These are phyloP conservation scores for Stachybotrys echinatus DNA, from an alignment of 2,329 filamentous ascomycete species.

Conservation along the genomic window DNA sequence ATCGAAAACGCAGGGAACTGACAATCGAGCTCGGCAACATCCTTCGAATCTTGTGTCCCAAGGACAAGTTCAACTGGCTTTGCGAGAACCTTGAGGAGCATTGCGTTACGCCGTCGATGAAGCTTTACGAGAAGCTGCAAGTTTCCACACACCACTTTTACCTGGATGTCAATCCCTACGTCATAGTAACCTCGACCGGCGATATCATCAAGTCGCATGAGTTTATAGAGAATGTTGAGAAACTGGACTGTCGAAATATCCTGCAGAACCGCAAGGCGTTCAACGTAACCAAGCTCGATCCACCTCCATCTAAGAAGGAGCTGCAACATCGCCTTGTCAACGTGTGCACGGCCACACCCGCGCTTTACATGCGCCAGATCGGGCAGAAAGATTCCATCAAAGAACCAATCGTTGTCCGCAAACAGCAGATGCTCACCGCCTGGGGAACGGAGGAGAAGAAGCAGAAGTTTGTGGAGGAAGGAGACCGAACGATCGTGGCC, in stretches of 20 bases:
- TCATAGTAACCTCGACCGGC: constrained; percentile 15
- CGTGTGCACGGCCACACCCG: constrained; percentile 28
- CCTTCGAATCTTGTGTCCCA: constrained; percentile 21
- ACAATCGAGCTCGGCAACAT: constrained; percentile 18
- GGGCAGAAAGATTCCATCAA: constrained; percentile 26
- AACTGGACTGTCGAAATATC: constrained; percentile 29
- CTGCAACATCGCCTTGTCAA: constrained; percentile 23
- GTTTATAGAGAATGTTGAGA: constrained; percentile 22
- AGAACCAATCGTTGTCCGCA: constrained; percentile 26
- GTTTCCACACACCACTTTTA: constrained; percentile 21
- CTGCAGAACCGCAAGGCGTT: constrained; percentile 30
- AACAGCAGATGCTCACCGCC: constrained; percentile 21
- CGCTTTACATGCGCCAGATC: constrained; percentile 29
- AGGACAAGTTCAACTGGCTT: constrained; percentile 15
- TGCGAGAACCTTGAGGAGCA: constrained; percentile 15
- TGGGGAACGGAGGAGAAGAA: constrained; percentile 29
- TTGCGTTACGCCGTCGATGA: constrained; percentile 29
- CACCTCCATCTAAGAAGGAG: constrained; percentile 21
- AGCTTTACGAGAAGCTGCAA: constrained; percentile 31
- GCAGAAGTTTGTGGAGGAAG: constrained; percentile 16
- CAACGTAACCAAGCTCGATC: constrained; percentile 23
- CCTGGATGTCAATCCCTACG: constrained; percentile 25
- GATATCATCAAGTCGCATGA: constrained; percentile 19
- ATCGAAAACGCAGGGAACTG: constrained; percentile 17
- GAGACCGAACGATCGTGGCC: constrained; percentile 22